Evolutionary conservation across 129 eudicot genomes (phyloP).

Genomic region (Escallonia herrerae): DNA sequence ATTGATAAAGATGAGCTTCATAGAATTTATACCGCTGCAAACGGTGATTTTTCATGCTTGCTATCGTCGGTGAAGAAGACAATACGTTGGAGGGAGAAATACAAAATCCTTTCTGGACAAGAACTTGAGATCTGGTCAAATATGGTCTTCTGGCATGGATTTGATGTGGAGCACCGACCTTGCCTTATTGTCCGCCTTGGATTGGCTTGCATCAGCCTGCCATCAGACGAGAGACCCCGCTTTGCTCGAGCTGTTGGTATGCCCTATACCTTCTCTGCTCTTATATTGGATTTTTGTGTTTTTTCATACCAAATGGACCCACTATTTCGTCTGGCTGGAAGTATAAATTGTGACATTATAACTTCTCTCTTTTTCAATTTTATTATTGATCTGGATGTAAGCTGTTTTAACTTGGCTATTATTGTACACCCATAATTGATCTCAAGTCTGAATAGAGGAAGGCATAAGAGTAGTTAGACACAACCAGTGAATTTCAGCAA

Average conservation of each 20-base stretch:
- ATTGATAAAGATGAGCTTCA: slow-evolving; percentile 59
- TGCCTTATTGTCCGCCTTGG: slow-evolving; percentile 93
- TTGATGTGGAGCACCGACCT: slow-evolving; percentile 59
- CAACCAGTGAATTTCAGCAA: too few relatives aligned
- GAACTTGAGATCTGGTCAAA: slow-evolving; percentile 86
- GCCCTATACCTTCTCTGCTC: slow-evolving; percentile 7
- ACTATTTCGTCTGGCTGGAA: too few relatives aligned
- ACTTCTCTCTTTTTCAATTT: too few relatives aligned
- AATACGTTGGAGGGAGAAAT: slow-evolving; percentile 81
- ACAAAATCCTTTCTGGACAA: slow-evolving; percentile 58
- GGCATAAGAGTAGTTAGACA: too few relatives aligned
- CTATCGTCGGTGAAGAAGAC: slow-evolving; percentile 73
- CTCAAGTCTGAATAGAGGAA: too few relatives aligned
- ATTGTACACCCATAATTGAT: too few relatives aligned
- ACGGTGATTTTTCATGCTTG: slow-evolving; percentile 61
- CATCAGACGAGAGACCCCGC: slow-evolving; percentile 71
- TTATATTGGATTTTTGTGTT: background rate
- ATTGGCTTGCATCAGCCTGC: slow-evolving; percentile 58
- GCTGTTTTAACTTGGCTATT: too few relatives aligned
- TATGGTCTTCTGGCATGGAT: slow-evolving; percentile 91
- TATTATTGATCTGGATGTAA: too few relatives aligned
- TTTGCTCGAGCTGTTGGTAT: slow-evolving; percentile 87
- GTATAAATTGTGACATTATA: too few relatives aligned
- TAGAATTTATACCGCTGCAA: slow-evolving; percentile 69
- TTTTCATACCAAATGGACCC: too few relatives aligned